Evolutionary conservation across 2,329 filamentous ascomycete species (phyloP), one percentile per base, ranked within the genome.

Genomic region (Calonectria montana): DNA sequence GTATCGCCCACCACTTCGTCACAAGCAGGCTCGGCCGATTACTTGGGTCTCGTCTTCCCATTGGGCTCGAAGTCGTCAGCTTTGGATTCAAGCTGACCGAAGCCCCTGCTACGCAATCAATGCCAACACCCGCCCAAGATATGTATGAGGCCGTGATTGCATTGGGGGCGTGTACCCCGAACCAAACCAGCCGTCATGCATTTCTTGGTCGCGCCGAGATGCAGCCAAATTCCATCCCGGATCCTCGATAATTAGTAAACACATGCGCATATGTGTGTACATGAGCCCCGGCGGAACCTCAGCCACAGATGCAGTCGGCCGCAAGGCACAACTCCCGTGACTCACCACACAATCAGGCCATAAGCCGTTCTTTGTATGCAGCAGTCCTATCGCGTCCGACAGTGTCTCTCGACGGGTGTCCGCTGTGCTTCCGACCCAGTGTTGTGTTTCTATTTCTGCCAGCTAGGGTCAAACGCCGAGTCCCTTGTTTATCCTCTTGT

Each of bases 281-380:
- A 67, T 74, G 73, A 76, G 74, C 76, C 69, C 76, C 74, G 73
- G 63, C 69, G 37, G 50, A n/a, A 55, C 50, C 10, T 55, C 50
- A 55, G 50, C 50, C 50, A 50, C 29, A 35, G 31, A 27, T 57
- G 50, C 25, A 48, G 57, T 43, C 62, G 66, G 69, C 76, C 74
- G 63, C 71, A 73, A 72, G 68, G 66, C 55, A 61, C 70, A 71
- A 71, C 61, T 41, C 74, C 74, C 77, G 74, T 78, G 76, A 78
- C 74, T 73, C 69, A 66, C 69, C 59, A 69, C 35, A 59, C 68
- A 62, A 29, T 72, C 62, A 69, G 47, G 57, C 67, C 63, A 29
- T 71, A 62, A 15, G 35, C 47, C 55, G 64, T 77, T 78, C 67
- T 75, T 77, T 47, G 70, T 75, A 72, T 71, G 64, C 67, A 68